These are phyloP conservation scores for Aspergillus hiratsukae DNA, from an alignment of 2,329 filamentous ascomycete species.

Conservation along the genomic window DNA sequence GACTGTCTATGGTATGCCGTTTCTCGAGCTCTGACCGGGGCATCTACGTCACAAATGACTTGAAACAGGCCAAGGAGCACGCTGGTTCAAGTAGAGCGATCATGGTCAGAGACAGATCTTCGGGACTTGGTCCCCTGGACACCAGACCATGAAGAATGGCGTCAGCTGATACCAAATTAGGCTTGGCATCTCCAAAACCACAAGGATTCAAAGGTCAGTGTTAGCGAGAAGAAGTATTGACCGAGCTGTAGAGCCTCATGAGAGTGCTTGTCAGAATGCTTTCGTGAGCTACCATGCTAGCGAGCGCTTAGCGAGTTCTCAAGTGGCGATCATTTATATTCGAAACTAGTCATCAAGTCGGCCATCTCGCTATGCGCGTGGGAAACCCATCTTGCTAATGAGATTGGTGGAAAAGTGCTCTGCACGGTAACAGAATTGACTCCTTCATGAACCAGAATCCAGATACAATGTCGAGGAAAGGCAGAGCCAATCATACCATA, in stretches of 20 bases:
- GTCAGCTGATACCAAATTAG: neutral
- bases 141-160: neutral
- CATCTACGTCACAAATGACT: neutral
- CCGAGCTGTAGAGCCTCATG: neutral
- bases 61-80: neutral
- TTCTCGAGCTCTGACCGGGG: neutral
- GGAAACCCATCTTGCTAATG: too few species aligned
- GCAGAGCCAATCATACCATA: neutral
- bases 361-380: neutral
- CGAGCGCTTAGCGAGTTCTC: neutral
- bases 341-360: neutral
- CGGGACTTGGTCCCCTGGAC: neutral
- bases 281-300: neutral
- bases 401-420: too few species aligned
- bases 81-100: neutral
- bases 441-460: neutral
- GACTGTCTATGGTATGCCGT: neutral
- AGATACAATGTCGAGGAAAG: neutral
- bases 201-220: neutral
- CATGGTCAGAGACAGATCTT: neutral
- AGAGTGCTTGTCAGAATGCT: neutral
- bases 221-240: neutral
- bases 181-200: neutral
- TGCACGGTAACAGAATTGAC: neutral
- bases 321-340: neutral